Percentiles rank a stretch among this genome's conserved stretches.
Evolutionary conservation across 306 rosid species (phyloP).

Genomic region (Fagus crenata): DNA sequence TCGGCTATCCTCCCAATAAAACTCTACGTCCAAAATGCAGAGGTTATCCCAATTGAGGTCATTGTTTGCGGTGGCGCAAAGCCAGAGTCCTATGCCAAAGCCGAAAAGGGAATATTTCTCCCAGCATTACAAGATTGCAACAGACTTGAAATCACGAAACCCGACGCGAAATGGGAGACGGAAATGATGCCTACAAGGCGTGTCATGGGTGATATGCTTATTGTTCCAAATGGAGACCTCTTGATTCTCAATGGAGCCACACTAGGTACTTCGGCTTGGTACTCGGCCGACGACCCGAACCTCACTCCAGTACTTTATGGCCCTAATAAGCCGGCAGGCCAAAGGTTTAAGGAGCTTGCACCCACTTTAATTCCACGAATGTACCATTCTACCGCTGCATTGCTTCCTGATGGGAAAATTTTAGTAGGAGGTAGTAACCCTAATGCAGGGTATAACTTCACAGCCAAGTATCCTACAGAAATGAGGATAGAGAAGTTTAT

Average conservation of each 20-base stretch:
- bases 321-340: constrained; percentile 32
- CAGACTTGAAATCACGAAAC: constrained; percentile 53
- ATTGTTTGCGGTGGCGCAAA: constrained; percentile 76
- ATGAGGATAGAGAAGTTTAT: constrained; percentile 61
- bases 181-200: constrained; percentile 76
- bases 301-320: constrained; percentile 47
- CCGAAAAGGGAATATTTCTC: constrained; percentile 24
- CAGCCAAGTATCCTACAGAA: constrained; percentile 63
- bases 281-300: constrained; percentile 68
- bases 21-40: constrained; percentile 21
- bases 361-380: constrained; percentile 55
- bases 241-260: constrained; percentile 74
- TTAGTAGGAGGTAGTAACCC: constrained; percentile 83
- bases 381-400: constrained; percentile 79
- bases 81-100: constrained; percentile 43
- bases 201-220: constrained; percentile 69
- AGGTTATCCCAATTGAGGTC: constrained; percentile 43
- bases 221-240: constrained; percentile 70
- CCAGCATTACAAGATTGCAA: constrained; percentile 63
- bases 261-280: constrained; percentile 75
- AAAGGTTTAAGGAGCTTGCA: constrained; percentile 41
- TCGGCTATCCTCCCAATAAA: constrained; percentile 68
- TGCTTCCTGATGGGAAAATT: constrained; percentile 67
- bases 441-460: constrained; percentile 53
- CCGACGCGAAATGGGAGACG: constrained; percentile 41